phyloP scores from a whole-genome alignment of 1,284 basidiomycete species.

The Cutaneotrichosporon spelunceum region DNA sequence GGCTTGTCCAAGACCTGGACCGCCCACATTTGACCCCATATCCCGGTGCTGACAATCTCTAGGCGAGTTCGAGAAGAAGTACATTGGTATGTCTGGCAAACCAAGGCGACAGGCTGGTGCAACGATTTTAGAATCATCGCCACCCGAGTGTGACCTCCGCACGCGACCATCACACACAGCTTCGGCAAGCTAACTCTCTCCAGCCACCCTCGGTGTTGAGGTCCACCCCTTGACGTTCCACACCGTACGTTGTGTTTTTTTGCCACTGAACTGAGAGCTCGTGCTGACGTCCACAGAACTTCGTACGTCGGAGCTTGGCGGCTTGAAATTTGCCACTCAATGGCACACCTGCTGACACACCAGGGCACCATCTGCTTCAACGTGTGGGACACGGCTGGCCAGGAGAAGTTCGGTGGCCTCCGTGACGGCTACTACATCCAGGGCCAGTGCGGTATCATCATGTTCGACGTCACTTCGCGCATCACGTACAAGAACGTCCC shows the following conservation, averaged over 20 bases:
- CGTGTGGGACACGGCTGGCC: conserved; percentile 99
- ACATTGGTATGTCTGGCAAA: conserved; percentile 73
- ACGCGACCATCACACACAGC: background rate
- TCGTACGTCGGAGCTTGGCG: background rate
- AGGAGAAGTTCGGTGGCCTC: conserved; percentile 99
- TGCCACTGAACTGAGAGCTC: background rate
- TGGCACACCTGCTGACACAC: background rate
- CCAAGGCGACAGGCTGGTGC: background rate
- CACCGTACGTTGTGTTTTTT: conserved; percentile 55
- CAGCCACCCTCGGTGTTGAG: conserved; percentile 98
- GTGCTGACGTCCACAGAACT: conserved; percentile 4
- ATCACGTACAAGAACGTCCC: conserved; percentile 99
- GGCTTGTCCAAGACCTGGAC: background rate
- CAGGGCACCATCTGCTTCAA: conserved; percentile 96
- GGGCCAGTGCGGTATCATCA: conserved; percentile 99
- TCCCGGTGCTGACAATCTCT: conserved; percentile 14
- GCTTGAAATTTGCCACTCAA: background rate
- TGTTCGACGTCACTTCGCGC: conserved; percentile 99
- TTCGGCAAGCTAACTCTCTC: conserved; percentile 13
- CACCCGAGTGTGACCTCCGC: background rate
- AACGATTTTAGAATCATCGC: background rate
- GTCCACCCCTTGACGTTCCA: conserved; percentile 95
- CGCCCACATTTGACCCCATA: background rate
- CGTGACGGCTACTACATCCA: conserved; percentile 98
- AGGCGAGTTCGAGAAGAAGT: conserved; percentile 99